These are phyloP conservation scores for Corymbia calophylla DNA, from an alignment of 441 rosid species.

Conservation along the genomic window DNA sequence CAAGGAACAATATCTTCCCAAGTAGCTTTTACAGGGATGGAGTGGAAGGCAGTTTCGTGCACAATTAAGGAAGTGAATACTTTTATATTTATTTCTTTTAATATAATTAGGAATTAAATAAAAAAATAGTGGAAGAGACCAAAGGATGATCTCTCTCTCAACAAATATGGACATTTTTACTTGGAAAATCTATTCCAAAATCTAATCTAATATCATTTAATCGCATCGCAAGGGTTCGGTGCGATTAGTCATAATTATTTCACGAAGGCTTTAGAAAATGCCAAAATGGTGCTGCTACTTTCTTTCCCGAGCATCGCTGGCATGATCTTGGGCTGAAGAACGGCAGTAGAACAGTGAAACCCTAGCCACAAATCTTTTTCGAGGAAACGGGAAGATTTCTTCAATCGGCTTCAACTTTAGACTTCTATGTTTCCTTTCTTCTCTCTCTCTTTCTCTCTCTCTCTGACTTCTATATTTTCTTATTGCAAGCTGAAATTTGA, in stretches of 20 bases:
- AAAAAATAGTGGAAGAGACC: not conserved
- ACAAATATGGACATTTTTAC: not conserved
- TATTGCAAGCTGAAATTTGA: no score
- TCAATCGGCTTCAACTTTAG: not conserved
- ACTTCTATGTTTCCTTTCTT: no score
- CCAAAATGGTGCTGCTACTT: not conserved
- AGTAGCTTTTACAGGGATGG: not conserved
- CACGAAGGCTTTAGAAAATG: not conserved
- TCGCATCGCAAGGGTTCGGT: not conserved
- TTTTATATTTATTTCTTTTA: not conserved
- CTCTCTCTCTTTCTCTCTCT: no score
- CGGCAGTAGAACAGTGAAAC: not conserved
- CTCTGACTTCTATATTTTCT: no score
- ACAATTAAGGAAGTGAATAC: not conserved
- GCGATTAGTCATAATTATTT: not conserved
- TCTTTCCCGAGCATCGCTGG: not conserved
- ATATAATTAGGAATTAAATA: not conserved
- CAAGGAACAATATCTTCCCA: not conserved
- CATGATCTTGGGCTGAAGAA: not conserved
- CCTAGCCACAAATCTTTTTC: not conserved
- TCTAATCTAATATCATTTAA: not conserved
- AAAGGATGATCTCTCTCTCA: not conserved
- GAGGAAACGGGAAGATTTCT: not conserved
- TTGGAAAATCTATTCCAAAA: not conserved
- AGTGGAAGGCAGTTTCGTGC: not conserved